Evolutionary conservation across 176 grass and related monocot genomes (phyloP).

Genomic region (Thinopyrum elongatum): DNA sequence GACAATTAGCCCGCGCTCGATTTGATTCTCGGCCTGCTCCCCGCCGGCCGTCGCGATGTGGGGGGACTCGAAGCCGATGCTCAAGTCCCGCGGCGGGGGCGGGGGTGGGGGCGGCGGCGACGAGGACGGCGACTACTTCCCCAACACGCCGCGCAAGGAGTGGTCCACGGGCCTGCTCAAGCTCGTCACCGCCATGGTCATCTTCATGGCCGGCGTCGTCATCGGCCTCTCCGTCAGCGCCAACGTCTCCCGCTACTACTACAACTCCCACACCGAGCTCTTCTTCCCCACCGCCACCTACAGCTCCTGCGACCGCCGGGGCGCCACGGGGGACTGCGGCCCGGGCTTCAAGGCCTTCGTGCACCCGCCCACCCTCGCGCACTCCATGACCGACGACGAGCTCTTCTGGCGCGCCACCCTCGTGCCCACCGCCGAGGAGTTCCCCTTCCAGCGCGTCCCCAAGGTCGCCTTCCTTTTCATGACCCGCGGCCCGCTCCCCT

Average conservation of each 20-base stretch:
- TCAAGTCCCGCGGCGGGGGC: constrained; percentile 3
- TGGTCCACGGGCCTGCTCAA: constrained; percentile 39
- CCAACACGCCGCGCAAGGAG: constrained; percentile 43
- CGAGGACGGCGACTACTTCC: constrained; percentile 43
- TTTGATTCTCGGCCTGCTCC: too few species aligned
- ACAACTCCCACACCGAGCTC: constrained; percentile 73
- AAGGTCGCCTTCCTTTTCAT: constrained; percentile 93
- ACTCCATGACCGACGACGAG: constrained; percentile 72
- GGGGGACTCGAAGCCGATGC: constrained; percentile 20
- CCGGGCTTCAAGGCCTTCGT: constrained; percentile 56
- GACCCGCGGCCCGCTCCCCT: constrained; percentile 58
- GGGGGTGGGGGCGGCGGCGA: neutral
- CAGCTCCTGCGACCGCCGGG: constrained; percentile 24
- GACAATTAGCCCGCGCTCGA: neutral
- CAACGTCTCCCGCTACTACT: constrained; percentile 63
- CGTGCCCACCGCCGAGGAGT: constrained; percentile 60
- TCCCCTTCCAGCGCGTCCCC: constrained; percentile 68
- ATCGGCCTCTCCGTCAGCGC: constrained; percentile 58
- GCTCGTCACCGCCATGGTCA: constrained; percentile 42
- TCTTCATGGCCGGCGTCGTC: constrained; percentile 85
- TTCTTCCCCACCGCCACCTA: constrained; percentile 80
- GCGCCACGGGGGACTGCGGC: constrained; percentile 36
- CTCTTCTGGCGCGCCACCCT: constrained; percentile 76
- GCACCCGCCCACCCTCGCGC: constrained; percentile 53
- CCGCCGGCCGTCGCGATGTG: neutral